phyloP scores from a whole-genome alignment of 768 basidiomycete species.

The Mycena indigotica region DNA sequence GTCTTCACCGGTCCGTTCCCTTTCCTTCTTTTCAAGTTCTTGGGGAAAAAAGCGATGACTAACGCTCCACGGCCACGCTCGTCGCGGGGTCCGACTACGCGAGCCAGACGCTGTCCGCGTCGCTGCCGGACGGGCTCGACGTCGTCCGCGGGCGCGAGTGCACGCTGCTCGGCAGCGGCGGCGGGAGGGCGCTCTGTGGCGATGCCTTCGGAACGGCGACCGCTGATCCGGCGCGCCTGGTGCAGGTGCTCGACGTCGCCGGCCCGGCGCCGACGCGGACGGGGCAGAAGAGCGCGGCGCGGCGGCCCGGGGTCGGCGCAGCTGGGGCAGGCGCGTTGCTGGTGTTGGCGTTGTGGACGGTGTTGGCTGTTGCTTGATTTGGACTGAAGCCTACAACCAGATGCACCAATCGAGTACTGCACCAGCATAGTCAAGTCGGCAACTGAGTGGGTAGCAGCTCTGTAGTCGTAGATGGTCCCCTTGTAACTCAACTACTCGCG shows the following conservation, averaged over 20 bases:
- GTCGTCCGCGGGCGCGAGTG: background rate
- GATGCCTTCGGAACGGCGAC: background rate
- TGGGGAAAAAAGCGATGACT: background rate
- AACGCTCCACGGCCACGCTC: background rate
- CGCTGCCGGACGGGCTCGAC: background rate
- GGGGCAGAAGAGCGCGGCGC: no score
- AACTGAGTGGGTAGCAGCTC: no score
- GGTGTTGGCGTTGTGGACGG: no score
- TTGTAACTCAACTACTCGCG: no score
- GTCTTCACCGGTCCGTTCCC: background rate
- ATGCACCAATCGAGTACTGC: no score
- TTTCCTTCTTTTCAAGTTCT: background rate
- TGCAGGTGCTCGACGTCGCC: background rate
- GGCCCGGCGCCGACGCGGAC: background rate
- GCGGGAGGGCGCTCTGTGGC: background rate
- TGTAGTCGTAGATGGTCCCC: no score
- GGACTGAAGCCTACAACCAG: no score
- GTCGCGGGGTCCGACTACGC: background rate
- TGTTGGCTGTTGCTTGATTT: no score
- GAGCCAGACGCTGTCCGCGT: background rate
- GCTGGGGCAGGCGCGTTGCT: no score
- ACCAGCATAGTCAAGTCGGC: no score
- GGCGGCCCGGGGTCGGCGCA: no score
- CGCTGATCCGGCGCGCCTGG: background rate
- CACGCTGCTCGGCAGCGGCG: no score